Base-by-base conservation (phyloP, 2,329 filamentous ascomycete genomes). In the Capronia americana region DNA sequence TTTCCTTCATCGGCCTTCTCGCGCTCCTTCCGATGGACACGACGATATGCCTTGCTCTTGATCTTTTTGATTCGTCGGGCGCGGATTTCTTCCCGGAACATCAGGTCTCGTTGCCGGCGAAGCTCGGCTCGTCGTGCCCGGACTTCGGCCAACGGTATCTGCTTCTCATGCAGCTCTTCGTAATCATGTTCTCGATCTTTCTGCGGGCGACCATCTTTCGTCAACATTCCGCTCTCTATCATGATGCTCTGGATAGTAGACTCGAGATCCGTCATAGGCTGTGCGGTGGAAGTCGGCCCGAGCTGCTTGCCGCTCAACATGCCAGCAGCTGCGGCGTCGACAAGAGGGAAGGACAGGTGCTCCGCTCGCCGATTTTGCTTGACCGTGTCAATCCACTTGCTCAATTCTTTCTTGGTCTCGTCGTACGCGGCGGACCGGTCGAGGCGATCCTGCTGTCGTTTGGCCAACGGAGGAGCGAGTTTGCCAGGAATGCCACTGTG, bases 51-150 rank as follows among this genome's bases (percentile, higher is more conserved):
- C 78, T 97, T 99, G 77, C 92, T 96, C 84, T 99, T 99, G 81
- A 99, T 99, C 83, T 98, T 98, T 82, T 97, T 97, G 80, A 99
- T 92, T 26, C 95, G 90, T 80, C 93, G 96, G 7, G 93, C 87
- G 64, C 93, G 90, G 51, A 93, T 89, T 74, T 96, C 90, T 79
- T 98, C 94, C 11, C 93, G 87, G 73, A 96, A 97, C 70, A 94
- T 85, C 7, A 97, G 81, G 74, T 98, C 94, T 71, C 95, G 86
- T 69, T 92, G 88, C 77, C 88, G 89, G 12, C 95, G 89, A 64
- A 94, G 85, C 74, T 93, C 88, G 56, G 89, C 88, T 63, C 89
- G 85, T 26, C 92, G 85, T 56, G 89, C 90, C 76, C 89, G 86
- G 28, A 92, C 87, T 73, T 92, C 90, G 74, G 88, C 90, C 56